Conservation (phyloP, 1,139 yeast genomes). For the Wickerhamomyces sp. region DNA sequence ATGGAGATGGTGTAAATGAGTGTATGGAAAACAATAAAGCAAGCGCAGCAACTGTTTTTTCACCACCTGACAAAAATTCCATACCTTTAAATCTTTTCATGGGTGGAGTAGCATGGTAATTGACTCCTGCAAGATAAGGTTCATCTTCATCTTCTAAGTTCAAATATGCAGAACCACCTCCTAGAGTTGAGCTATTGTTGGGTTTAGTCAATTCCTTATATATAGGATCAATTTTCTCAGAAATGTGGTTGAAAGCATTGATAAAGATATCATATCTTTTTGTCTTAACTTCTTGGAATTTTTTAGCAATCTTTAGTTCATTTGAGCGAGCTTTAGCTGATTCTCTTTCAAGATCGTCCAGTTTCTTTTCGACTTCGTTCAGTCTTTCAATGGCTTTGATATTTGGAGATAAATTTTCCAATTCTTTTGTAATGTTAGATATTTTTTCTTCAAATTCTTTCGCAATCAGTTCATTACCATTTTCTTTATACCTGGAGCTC, state of each 20-base stretch:
- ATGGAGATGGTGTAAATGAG: slow-evolving; percentile 90
- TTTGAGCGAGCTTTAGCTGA: slow-evolving; percentile 56
- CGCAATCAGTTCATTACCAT: slow-evolving; percentile 29
- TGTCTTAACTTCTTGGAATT: slow-evolving; percentile 57
- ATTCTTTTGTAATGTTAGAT: slow-evolving; percentile 48
- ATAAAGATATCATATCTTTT: slow-evolving; percentile 60
- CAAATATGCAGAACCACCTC: slow-evolving; percentile 91
- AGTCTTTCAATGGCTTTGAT: slow-evolving; percentile 76
- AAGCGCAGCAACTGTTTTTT: slow-evolving; percentile 92
- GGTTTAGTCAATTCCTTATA: slow-evolving; percentile 81
- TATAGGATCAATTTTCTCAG: slow-evolving; percentile 67
- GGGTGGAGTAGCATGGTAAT: slow-evolving; percentile 96
- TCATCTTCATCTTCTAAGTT: slow-evolving; percentile 87
- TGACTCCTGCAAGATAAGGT: slow-evolving; percentile 78
- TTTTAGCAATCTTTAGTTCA: slow-evolving; percentile 52
- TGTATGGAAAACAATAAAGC: slow-evolving; percentile 90
- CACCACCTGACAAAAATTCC: slow-evolving; percentile 95
- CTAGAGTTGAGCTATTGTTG: slow-evolving; percentile 48
- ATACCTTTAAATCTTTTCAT: slow-evolving; percentile 90
- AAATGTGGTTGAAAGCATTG: slow-evolving; percentile 72
- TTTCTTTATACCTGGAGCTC: slow-evolving; percentile 37
- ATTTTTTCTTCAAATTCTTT: slow-evolving; percentile 41
- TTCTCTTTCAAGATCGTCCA: slow-evolving; percentile 61
- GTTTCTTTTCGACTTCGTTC: slow-evolving; percentile 59
- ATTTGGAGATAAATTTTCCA: slow-evolving; percentile 72